Conservation (phyloP, 1,284 basidiomycete species). For the Ganoderma boninense region DNA sequence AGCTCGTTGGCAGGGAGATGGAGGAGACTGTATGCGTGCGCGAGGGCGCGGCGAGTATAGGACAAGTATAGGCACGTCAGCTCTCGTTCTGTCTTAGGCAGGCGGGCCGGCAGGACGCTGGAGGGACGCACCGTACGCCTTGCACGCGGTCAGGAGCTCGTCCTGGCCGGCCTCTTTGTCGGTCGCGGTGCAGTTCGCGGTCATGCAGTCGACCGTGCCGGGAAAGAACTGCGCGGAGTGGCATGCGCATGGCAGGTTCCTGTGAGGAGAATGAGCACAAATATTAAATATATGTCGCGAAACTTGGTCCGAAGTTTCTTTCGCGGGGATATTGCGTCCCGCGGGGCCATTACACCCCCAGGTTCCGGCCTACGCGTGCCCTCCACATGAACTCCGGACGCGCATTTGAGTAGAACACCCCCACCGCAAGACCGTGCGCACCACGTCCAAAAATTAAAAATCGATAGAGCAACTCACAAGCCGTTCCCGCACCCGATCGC, state of each 20-base stretch:
- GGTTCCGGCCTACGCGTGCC: not conserved
- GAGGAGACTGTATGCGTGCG: slow-evolving; percentile 13
- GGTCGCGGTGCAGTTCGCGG: slow-evolving; percentile 22
- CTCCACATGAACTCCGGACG: not conserved
- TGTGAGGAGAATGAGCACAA: not conserved
- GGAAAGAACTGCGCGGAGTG: slow-evolving; percentile 30
- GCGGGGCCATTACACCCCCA: not conserved
- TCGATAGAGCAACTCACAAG: slow-evolving; percentile 26
- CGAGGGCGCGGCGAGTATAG: not conserved
- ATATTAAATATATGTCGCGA: not conserved
- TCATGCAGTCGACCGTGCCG: slow-evolving; percentile 32
- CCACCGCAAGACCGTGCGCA: not conserved
- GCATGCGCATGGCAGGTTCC: slow-evolving; percentile 32
- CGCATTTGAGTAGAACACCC: too few species aligned
- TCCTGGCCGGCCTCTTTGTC: slow-evolving; percentile 29
- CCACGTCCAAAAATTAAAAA: not conserved
- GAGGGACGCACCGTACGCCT: slow-evolving; percentile 21
- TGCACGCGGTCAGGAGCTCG: slow-evolving; percentile 25
- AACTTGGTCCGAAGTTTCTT: too few species aligned
- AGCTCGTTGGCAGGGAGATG: slow-evolving; percentile 13
- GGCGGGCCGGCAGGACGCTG: too few species aligned
- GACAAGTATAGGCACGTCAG: not conserved
- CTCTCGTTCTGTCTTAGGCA: not conserved
- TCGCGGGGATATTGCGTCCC: not conserved
- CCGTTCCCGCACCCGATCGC: slow-evolving; percentile 27